Base-by-base conservation (phyloP, 345 rosid species). In the Lepidium sativum region DNA sequence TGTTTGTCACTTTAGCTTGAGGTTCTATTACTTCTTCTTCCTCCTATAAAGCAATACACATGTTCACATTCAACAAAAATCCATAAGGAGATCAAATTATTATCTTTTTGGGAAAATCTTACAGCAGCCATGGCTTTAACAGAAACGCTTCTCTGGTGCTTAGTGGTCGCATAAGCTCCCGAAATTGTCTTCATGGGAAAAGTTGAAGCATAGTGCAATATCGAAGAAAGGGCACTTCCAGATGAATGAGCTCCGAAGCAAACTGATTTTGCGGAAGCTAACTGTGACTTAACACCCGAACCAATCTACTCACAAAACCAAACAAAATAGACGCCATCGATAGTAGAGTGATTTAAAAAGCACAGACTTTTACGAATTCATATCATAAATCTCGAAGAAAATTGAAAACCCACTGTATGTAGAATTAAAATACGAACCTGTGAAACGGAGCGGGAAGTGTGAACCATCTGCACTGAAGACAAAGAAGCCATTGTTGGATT, bases 1-100 rank as follows among this genome's bases (percentile, higher is more conserved):
- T 89, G 69, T 75, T 75, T 43, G 97, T 89, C 76, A 92, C 91
- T 78, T 87, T 79, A 3, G 88, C 90, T 75, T 83, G 90, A 63
- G 82, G 80, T 73, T 75, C 75, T 4, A 49, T 0, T 2, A 62
- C 15, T n/a, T 54, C 74, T 42, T 68, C 87, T 58, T 82, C 77
- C 55, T 84, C 95, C 92, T 89, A 65, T 55, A 50, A 50, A 48
- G 8, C 45, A 3, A 20, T 10, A 39, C 45, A 51, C 49, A 70
- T 41, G 6, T 52, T 72, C 61, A 56, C 1, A 35, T 13, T 8
- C 50, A 59, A 72, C 17, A 42, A 47, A 42, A 56, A 45, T 15
- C 6, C 54, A 51, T 14, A 52, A 52, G 25, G 4, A 23, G 3
- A 23, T 23, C 3, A 23, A 23, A 2, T 23, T 23, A 23, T 23